Base-by-base conservation (phyloP, 306 rosid genomes). In the Fagus sylvatica region DNA sequence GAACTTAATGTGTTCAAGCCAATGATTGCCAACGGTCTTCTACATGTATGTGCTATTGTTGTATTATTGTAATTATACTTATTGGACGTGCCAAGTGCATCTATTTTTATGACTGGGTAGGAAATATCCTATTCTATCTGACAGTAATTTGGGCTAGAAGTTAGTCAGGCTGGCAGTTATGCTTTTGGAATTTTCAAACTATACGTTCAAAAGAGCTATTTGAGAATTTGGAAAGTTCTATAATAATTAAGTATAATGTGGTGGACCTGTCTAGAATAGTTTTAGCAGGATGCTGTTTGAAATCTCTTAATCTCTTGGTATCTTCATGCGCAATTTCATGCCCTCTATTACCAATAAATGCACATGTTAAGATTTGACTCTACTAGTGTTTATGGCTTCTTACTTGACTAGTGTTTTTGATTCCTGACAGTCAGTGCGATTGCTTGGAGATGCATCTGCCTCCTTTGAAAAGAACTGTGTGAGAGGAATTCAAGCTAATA, bases 1-100 rank as follows among this genome's bases (percentile, higher is more conserved):
- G 99, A 93, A 83, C 98, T 96, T 77, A 96, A 96, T 83, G 99
- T 96, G 67, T 96, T 43, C 91, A 96, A 96, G 79, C 99, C 99
- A 57, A 69, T 93, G 97, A 96, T 96, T 80, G 98, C 98, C 55
- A 93, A 76, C 46, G 72, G 78, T 82, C 96, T 96, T 76, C 80
- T 96, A 69, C 96, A 91, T 40, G 98, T 96, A 90, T 73, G 99
- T 80, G 74, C 72, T 53, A 42, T 69, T 49, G 33, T 71, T 15
- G 13, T 36, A 72, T 49, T 48, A 49, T 64, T 66, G n/a, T 62
- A 49, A 48, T 57, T 43, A 33, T 61, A 69, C 53, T 72, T 56
- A 62, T 62, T 62, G 22, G 69, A 62, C 28, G 22, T 62, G 69
- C 43, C 69, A 34, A 62, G 43, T 6, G 42, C 42, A 15, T 60